Evolutionary conservation across 2,329 filamentous ascomycete genomes (phyloP), one percentile per base, ranked within the genome.

Genomic region (Trichoderma harzianum): DNA sequence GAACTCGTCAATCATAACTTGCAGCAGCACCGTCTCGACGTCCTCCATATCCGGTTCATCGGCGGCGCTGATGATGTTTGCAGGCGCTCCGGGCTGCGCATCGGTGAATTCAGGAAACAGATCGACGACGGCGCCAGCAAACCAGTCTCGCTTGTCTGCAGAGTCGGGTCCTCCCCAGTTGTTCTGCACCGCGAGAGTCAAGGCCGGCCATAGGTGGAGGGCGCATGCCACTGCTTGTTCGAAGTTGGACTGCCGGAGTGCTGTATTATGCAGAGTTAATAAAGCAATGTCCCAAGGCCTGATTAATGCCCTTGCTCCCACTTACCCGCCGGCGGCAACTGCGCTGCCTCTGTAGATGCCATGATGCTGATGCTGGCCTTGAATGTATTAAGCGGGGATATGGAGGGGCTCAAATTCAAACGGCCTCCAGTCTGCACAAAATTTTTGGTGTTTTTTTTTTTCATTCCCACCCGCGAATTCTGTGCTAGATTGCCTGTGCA

Each of bases 1-100:
- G 78, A 98, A 99, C 82, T 99, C 96, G 83, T 98, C 96, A 74
- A 92, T 88, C 92, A 98, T 96, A 73, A 97, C 91, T 78, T 98
- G 93, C 61, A 97, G 85, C 62, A 98, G 85, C 66, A 97, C 90
- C 53, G 91, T 88, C 84, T 98, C 95, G 57, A 98, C 85, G 76
- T 98, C 94, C 74, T 92, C 90, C 21, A 88, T 84, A 76, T 97
- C 92, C 12, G 93, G 86, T 75, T 89, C 87, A 24, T 85, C 83
- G 26, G 75, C 73, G 70, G 73, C 72, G 47, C 66, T 67, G 51
- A 67, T 78, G 74, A 66, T 78, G 75, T 73, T 78, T 73, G 73
- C 76, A 65, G 74, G 76, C 62, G 74, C 78, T 61, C 74, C 75
- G 53, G 75, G 74, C 60, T 78, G 76, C 11, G 79, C 75, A 69